Evolutionary conservation across 495 filamentous ascomycete species (phyloP).

Genomic region (Pyrenula massariospora): DNA sequence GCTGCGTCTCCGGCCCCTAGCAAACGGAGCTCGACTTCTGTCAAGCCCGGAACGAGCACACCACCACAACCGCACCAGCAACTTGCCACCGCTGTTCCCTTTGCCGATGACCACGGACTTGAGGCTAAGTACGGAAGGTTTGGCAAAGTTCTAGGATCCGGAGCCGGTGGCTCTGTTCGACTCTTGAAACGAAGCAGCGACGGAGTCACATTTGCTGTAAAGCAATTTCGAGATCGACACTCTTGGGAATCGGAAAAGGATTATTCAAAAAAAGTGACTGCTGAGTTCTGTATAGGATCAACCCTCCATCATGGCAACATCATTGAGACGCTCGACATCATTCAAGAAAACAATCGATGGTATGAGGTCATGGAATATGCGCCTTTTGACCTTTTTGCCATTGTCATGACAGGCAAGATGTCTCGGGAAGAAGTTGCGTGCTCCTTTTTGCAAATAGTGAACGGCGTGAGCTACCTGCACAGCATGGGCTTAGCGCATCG

Average conservation of each 20-base stretch:
- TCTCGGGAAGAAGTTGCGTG: constrained; percentile 80
- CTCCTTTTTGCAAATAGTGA: constrained; percentile 87
- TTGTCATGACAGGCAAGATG: constrained; percentile 99
- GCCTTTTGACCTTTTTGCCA: constrained; percentile 94
- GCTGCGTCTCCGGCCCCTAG: constrained; percentile 42
- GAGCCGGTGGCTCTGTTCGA: constrained; percentile 89
- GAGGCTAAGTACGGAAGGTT: constrained; percentile 89
- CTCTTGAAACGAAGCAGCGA: constrained; percentile 88
- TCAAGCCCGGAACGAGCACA: constrained; percentile 40
- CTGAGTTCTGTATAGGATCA: constrained; percentile 96
- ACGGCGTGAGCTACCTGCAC: constrained; percentile 93
- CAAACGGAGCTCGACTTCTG: constrained; percentile 31
- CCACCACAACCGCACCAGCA: constrained; percentile 38
- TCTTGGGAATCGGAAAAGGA: constrained; percentile 88
- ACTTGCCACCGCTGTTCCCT: constrained; percentile 57
- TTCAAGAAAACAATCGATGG: constrained; percentile 90
- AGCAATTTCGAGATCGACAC: constrained; percentile 90
- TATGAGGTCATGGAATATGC: constrained; percentile 99
- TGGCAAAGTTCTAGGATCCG: constrained; percentile 84
- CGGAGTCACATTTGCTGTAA: constrained; percentile 88
- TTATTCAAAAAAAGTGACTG: constrained; percentile 98
- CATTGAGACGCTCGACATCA: constrained; percentile 94
- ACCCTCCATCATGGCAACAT: constrained; percentile 97
- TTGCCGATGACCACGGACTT: constrained; percentile 87
- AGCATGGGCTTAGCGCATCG: constrained; percentile 92